A percentile compares a stretch with the other conserved stretches of the same genome.
Conservation (phyloP, 805 yeast genomes). For the Metschnikowia vanudenii region DNA sequence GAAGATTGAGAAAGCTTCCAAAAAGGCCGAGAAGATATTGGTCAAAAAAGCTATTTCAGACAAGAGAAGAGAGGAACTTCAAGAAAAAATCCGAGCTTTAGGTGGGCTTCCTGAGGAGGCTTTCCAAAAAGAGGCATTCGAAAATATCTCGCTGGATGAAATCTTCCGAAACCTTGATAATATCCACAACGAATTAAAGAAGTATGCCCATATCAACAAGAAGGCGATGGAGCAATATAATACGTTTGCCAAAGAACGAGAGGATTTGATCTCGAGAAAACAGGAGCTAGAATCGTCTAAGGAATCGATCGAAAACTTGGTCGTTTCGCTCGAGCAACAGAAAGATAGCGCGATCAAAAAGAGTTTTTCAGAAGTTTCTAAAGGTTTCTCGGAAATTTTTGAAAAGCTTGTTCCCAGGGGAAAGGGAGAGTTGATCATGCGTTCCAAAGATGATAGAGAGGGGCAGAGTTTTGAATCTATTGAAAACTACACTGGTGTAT, state of each 20-base stretch:
- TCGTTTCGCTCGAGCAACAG: conserved; percentile 65
- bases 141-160: conserved; percentile 47
- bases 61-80: conserved; percentile 67
- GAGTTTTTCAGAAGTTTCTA: conserved; percentile 74
- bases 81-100: conserved; percentile 69
- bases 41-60: conserved; percentile 59
- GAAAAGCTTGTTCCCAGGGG: conserved; percentile 83
- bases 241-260: conserved; percentile 70
- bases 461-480: conserved; percentile 26
- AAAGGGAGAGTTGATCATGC: conserved; percentile 69
- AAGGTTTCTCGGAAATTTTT: conserved; percentile 71
- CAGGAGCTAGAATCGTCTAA: conserved; percentile 69
- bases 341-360: conserved; percentile 79
- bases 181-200: conserved; percentile 56
- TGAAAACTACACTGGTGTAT: conserved; percentile 74
- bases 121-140: conserved; percentile 44
- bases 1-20: conserved; percentile 59
- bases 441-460: conserved; percentile 29
- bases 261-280: conserved; percentile 61
- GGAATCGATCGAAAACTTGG: conserved; percentile 68
- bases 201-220: conserved; percentile 77
- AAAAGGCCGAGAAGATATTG: conserved; percentile 60
- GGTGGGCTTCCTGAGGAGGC: conserved; percentile 93
- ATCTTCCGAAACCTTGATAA: conserved; percentile 53
- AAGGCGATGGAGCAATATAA: conserved; percentile 84